A percentile compares a stretch with the other conserved stretches of the same genome.
phyloP scores from a whole-genome alignment of 352 stramenopile species.

The Globisporangium irregulare region DNA sequence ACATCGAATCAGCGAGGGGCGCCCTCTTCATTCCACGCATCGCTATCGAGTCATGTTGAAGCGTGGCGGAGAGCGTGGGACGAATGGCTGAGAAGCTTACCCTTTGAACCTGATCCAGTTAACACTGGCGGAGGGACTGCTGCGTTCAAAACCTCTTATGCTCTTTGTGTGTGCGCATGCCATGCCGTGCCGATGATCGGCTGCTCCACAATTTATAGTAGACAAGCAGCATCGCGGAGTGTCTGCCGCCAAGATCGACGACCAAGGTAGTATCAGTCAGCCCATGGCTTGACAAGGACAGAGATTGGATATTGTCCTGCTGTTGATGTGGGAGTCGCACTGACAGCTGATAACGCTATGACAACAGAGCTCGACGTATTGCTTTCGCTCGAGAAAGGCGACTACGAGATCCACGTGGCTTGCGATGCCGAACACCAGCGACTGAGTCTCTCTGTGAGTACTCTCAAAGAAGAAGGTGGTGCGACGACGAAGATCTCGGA shows the following conservation, averaged over 20 bases:
- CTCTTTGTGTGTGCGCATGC: constrained; percentile 18
- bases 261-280: not conserved
- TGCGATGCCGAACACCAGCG: constrained; percentile 3
- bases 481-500: not conserved
- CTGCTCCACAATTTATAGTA: not conserved
- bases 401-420: constrained; percentile 22
- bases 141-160: constrained; percentile 32
- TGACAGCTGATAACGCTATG: not conserved
- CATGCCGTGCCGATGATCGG: not conserved
- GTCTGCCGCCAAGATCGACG: not conserved
- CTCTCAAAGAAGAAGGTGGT: not conserved
- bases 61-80: not conserved
- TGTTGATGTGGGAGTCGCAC: not conserved
- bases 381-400: constrained; percentile 19
- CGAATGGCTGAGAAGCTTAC: constrained; percentile 58
- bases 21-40: constrained; percentile 29
- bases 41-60: not conserved
- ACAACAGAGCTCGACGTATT: constrained; percentile 20
- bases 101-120: constrained; percentile 67
- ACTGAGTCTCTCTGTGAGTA: not conserved
- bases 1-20: constrained; percentile 49
- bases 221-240: not conserved
- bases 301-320: not conserved
- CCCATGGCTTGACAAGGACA: not conserved
- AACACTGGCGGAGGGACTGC: constrained; percentile 61